These are phyloP conservation scores for Botrytis squamosa DNA, from an alignment of 2,329 filamentous ascomycete genomes.

Conservation along the genomic window DNA sequence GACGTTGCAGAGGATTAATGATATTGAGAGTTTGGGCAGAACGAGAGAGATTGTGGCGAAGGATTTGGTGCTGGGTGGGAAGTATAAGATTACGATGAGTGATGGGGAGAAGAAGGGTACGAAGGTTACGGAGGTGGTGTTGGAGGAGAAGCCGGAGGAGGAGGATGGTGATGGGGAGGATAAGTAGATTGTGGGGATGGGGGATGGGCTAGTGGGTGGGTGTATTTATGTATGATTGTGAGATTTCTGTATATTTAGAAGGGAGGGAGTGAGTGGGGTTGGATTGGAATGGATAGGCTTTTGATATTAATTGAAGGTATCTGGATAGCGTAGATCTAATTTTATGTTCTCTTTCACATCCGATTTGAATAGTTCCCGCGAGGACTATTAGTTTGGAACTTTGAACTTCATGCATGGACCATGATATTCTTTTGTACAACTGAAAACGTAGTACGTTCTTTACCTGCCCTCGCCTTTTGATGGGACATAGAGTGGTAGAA, in stretches of 20 bases:
- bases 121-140: constrained; percentile 33
- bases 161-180: background rate
- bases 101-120: constrained; percentile 32
- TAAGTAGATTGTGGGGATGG: background rate
- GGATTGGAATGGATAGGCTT: background rate
- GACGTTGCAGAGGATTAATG: constrained; percentile 81
- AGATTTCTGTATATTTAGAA: background rate
- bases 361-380: background rate
- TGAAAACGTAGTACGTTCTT: background rate
- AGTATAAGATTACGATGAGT: constrained; percentile 61
- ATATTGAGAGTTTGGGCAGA: constrained; percentile 87
- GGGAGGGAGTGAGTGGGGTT: too few species aligned
- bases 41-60: constrained; percentile 96
- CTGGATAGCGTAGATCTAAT: background rate
- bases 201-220: background rate
- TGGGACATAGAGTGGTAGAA: background rate
- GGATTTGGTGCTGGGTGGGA: constrained; percentile 81
- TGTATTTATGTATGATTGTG: background rate
- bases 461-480: background rate
- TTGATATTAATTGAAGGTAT: background rate
- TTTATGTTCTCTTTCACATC: too few species aligned
- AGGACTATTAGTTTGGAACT: accelerated
- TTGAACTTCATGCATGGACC: background rate
- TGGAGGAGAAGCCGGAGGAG: constrained; percentile 29
- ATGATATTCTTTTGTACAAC: background rate